Percentiles rank a stretch among this genome's conserved stretches.
phyloP scores from a whole-genome alignment of 208 protist genomes.

The Herpetomonas tarakana region DNA sequence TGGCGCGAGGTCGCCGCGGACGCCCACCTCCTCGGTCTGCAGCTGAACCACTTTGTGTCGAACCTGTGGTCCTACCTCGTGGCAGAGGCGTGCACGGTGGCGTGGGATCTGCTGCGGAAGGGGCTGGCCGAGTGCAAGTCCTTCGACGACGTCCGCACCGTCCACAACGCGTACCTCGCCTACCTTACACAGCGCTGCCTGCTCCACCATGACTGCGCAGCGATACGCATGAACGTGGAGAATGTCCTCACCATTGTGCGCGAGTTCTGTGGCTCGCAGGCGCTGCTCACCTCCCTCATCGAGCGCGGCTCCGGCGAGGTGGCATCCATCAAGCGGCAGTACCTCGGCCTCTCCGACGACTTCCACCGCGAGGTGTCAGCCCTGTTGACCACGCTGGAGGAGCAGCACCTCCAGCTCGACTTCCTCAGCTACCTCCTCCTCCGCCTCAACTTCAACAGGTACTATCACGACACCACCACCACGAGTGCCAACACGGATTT shows the following conservation, averaged over 20 bases:
- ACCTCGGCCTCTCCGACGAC: conserved; percentile 49
- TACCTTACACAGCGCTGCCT: conserved; percentile 64
- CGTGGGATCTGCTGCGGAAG: conserved; percentile 47
- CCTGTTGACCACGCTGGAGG: conserved; percentile 56
- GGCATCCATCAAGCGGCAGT: conserved; percentile 48
- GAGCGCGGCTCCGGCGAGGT: conserved; percentile 60
- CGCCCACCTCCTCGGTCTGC: conserved; percentile 57
- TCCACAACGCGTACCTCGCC: conserved; percentile 52
- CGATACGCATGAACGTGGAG: conserved; percentile 69
- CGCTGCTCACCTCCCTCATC: conserved; percentile 51
- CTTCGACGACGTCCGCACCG: conserved; percentile 58
- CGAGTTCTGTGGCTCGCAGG: conserved; percentile 57
- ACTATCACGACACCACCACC: conserved; percentile 44
- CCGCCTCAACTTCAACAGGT: conserved; percentile 70
- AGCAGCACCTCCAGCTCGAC: conserved; percentile 68
- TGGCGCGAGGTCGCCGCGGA: conserved; percentile 60
- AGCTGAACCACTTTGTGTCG: conserved; percentile 69
- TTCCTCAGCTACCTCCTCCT: conserved; percentile 74
- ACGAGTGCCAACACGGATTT: conserved; percentile 49
- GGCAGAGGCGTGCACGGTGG: conserved; percentile 56
- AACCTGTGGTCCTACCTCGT: conserved; percentile 78
- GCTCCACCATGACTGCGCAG: conserved; percentile 55
- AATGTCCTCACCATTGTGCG: conserved; percentile 54
- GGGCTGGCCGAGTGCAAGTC: conserved; percentile 43
- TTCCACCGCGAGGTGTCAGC: conserved; percentile 60